Evolutionary conservation across 2,329 filamentous ascomycete genomes (phyloP), one percentile per base, ranked within the genome.

Genomic region (Claviceps sp.): DNA sequence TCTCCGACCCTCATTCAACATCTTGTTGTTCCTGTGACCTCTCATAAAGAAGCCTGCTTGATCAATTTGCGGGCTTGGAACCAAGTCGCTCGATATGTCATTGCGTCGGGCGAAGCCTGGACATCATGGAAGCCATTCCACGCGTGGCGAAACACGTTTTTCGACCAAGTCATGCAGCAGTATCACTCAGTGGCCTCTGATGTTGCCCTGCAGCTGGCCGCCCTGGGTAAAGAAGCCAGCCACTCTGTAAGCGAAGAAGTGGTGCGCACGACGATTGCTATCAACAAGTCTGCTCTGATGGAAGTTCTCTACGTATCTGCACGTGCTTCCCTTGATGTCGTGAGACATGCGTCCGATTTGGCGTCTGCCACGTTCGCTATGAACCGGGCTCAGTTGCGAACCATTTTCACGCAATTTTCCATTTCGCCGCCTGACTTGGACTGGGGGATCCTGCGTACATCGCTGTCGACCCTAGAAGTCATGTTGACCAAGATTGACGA

Each of bases 31-130:
- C 77, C 80, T 0, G 74, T 71, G 20, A 77, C 68, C 52, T 83
- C 82, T 9, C 82, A 86, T 60, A 82, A 80, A 57, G 79, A 83
- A 61, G 82, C 81, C 2, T 83, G 79, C 57, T 64, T 81, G 34
- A 82, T 84, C 56, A 84, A 78, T 54, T 60, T 85, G 16, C 72
- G 77, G 47, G 74, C 81, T 7, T 85, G 82, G 81, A 74, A 67
- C 50, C 79, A 83, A 56, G 67, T 85, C 29, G 73, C 80, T 1
- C 72, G 74, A 17, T 85, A 81, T 57, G 62, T 83, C 23, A 68
- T 82, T 5, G 70, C 73, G 0, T 70, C 66, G 0, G 70, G 69
- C 8, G 66, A 70, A 43, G 64, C 68, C 1, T 75, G 74, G 16
- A 69, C 67, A 34, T 70, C 74, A 0, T 78, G 84, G 51, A 70